These are phyloP conservation scores for Strobilomyces dryophilus DNA, from an alignment of 768 basidiomycete species.

Conservation along the genomic window DNA sequence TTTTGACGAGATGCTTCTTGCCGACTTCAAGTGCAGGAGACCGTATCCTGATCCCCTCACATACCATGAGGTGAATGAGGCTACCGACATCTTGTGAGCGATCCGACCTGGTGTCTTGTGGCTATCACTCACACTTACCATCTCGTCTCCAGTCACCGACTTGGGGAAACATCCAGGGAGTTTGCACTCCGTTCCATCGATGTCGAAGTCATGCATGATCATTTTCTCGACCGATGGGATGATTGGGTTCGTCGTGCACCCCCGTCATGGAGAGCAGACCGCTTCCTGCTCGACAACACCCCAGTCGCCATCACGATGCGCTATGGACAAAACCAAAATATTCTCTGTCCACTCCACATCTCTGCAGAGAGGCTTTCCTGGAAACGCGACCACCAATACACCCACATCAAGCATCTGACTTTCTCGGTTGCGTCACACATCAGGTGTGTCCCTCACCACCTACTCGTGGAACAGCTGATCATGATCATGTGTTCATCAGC, in stretches of 20 bases:
- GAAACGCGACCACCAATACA: not conserved
- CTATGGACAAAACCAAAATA: slow-evolving; percentile 6
- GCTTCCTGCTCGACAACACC: not conserved
- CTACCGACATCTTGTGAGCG: not conserved
- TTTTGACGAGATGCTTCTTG: not conserved
- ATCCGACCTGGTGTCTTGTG: no score
- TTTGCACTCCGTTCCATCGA: not conserved
- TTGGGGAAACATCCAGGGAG: not conserved
- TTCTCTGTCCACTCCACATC: not conserved
- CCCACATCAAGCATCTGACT: not conserved
- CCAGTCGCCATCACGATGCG: slow-evolving; percentile 3
- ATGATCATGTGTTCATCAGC: no score
- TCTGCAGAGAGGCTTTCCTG: not conserved
- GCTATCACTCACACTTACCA: no score
- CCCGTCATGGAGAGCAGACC: not conserved
- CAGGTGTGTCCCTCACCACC: not conserved
- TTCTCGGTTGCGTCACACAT: not conserved
- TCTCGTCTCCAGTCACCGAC: not conserved
- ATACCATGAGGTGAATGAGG: not conserved
- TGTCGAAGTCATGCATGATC: not conserved
- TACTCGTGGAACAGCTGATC: no score
- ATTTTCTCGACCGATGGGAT: not conserved
- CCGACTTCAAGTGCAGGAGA: not conserved
- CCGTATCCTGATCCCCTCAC: not conserved
- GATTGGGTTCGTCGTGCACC: no score